Evolutionary conservation across 805 yeast genomes (phyloP).

Genomic region (Yamadazyma scolyti): DNA sequence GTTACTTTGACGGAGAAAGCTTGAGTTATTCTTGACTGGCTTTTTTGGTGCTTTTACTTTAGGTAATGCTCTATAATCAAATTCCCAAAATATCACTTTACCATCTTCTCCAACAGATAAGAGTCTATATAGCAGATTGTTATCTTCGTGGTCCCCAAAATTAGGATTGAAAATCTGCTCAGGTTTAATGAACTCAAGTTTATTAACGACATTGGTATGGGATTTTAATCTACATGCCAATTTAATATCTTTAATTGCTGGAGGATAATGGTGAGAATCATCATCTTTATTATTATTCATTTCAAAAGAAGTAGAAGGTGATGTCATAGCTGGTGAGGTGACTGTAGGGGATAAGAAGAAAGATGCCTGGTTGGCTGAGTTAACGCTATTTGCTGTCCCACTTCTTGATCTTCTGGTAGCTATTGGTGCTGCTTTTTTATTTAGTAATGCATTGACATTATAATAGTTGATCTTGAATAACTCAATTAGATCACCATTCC

Average conservation of each 20-base stretch:
- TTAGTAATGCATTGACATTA: slow-evolving; percentile 33
- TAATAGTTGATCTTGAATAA: slow-evolving; percentile 38
- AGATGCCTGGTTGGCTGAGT: slow-evolving; percentile 10
- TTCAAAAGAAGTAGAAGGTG: slow-evolving; percentile 22
- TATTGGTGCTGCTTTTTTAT: slow-evolving; percentile 6
- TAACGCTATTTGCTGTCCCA: slow-evolving; percentile 32
- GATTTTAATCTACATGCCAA: slow-evolving; percentile 37
- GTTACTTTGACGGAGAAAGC: no score
- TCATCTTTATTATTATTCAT: slow-evolving; percentile 10
- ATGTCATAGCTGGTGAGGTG: slow-evolving; percentile 20
- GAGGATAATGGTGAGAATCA: slow-evolving; percentile 21
- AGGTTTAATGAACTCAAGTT: slow-evolving; percentile 21
- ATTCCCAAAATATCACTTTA: slow-evolving; percentile 40
- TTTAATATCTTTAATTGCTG: slow-evolving; percentile 33
- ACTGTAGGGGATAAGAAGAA: slow-evolving; percentile 18
- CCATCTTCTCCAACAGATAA: slow-evolving; percentile 40
- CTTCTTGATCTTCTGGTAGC: slow-evolving; percentile 31
- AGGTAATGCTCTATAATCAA: slow-evolving; percentile 39
- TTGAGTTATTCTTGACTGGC: no score
- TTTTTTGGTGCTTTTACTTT: slow-evolving; percentile 21
- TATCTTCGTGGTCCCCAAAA: slow-evolving; percentile 6
- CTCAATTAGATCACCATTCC: slow-evolving; percentile 51
- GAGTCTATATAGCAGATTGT: slow-evolving; percentile 24
- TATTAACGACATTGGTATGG: slow-evolving; percentile 34
- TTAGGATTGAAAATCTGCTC: slow-evolving; percentile 8